Evolutionary conservation across 192 early-diverging fungal genomes (phyloP).

Genomic region (Funneliformis mosseae): DNA sequence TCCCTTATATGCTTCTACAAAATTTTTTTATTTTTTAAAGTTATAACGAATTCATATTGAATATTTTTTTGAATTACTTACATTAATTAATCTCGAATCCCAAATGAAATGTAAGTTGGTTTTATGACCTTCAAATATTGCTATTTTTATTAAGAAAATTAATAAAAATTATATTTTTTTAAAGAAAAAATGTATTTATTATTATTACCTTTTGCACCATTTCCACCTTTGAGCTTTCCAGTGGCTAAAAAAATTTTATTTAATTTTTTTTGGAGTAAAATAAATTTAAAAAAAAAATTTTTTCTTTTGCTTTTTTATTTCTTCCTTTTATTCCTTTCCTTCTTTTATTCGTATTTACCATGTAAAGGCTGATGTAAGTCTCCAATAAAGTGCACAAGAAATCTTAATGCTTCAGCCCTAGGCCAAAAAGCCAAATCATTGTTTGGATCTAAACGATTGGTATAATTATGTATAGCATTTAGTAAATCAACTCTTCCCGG

Average conservation of each 20-base stretch:
- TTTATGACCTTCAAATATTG: slow-evolving; percentile 32
- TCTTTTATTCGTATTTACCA: slow-evolving; percentile 23
- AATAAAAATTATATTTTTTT: not conserved
- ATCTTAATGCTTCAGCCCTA: slow-evolving; percentile 41
- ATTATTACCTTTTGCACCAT: slow-evolving; percentile 2
- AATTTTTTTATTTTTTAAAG: not conserved
- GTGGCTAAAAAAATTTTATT: not conserved
- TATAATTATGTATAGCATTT: slow-evolving; percentile 47
- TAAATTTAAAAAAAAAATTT: not conserved
- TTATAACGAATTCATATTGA: not conserved
- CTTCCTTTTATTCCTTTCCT: not conserved
- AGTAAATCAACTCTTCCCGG: slow-evolving; percentile 38
- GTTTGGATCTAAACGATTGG: slow-evolving; percentile 40
- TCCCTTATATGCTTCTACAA: slow-evolving; percentile 27
- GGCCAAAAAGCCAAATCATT: not conserved
- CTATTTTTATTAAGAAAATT: not conserved
- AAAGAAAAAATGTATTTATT: too few species aligned
- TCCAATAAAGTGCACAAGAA: slow-evolving; percentile 52
- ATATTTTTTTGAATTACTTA: slow-evolving; percentile 23
- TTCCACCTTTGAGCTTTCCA: not conserved
- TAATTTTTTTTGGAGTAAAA: not conserved
- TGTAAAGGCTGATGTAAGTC: slow-evolving; percentile 54
- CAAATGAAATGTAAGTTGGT: slow-evolving; percentile 43
- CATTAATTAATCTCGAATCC: slow-evolving; percentile 41
- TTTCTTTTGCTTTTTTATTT: not conserved